These are phyloP conservation scores for Davidsoniella neocaledoniae DNA, from an alignment of 2,329 filamentous ascomycete species.

Conservation along the genomic window DNA sequence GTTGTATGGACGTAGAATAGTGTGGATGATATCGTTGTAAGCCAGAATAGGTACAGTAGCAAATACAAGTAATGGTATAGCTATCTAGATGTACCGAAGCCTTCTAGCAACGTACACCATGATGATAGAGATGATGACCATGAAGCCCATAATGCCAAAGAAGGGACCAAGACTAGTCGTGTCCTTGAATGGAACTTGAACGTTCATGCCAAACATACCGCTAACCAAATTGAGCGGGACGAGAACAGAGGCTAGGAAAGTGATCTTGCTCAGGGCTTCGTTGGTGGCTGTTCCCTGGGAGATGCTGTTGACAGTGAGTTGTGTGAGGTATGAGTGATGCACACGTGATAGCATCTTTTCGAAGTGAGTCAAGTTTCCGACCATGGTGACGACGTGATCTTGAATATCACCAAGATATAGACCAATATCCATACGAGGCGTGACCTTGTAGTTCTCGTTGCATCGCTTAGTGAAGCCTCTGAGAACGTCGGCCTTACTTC, in stretches of 20 bases:
- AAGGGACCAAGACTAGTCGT: constrained; percentile 37
- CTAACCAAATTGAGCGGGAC: constrained; percentile 90
- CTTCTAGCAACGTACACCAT: constrained; percentile 30
- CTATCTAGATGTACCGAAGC: constrained; percentile 28
- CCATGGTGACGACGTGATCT: constrained; percentile 98
- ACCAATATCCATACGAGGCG: constrained; percentile 88
- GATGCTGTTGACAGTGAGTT: constrained; percentile 83
- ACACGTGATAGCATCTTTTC: constrained; percentile 93
- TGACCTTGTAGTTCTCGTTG: constrained; percentile 93
- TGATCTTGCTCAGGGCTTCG: constrained; percentile 84
- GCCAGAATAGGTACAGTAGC: too few relatives aligned
- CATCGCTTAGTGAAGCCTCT: constrained; percentile 96
- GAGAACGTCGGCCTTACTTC: constrained; percentile 96
- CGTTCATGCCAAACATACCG: constrained; percentile 79
- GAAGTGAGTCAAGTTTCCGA: constrained; percentile 86
- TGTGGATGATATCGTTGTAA: too few relatives aligned
- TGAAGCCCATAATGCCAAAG: constrained; percentile 31
- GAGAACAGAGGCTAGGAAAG: constrained; percentile 82
- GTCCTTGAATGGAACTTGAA: constrained; percentile 47
- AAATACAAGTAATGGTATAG: too few relatives aligned
- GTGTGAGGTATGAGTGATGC: constrained; percentile 91
- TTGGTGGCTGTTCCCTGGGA: constrained; percentile 78
- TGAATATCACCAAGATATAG: constrained; percentile 96
- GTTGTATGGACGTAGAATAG: too few relatives aligned
- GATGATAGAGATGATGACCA: constrained; percentile 35